These are phyloP conservation scores for Thuja plicata DNA, from an alignment of 83 land plant genomes.

Conservation along the genomic window DNA sequence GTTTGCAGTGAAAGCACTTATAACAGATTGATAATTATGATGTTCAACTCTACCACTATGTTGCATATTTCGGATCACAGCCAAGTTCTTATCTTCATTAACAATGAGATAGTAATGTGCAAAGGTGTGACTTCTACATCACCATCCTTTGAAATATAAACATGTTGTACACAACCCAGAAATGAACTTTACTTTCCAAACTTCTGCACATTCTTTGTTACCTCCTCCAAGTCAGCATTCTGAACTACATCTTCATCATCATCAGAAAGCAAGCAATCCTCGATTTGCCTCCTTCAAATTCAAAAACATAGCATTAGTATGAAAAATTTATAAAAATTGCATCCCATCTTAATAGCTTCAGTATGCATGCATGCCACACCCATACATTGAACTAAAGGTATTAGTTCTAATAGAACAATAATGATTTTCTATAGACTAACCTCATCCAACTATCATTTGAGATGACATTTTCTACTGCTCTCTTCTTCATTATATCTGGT, in stretches of 20 bases:
- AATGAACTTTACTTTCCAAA: not conserved
- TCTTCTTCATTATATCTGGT: constrained; percentile 41
- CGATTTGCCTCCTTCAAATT: constrained; percentile 42
- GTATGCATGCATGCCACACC: not conserved
- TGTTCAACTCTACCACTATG: not conserved
- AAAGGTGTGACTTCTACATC: not conserved
- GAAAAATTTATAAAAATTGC: not conserved
- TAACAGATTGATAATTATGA: not conserved
- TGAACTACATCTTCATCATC: constrained; percentile 28
- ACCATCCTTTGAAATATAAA: not conserved
- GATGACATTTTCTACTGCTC: constrained; percentile 18
- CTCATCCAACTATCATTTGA: constrained; percentile 47
- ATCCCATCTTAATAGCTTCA: not conserved
- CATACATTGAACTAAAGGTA: not conserved
- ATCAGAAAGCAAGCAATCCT: constrained; percentile 21
- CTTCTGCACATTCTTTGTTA: not conserved
- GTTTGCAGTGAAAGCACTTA: not conserved
- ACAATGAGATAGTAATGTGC: not conserved
- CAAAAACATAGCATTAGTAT: constrained; percentile 12
- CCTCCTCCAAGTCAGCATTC: constrained; percentile 1
- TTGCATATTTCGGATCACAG: not conserved
- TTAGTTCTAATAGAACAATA: not conserved
- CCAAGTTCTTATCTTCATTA: not conserved
- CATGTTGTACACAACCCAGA: not conserved
- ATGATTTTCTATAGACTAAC: constrained; percentile 29